phyloP scores from a whole-genome alignment of 257 asterid species.

The Leptodermis oblonga region DNA sequence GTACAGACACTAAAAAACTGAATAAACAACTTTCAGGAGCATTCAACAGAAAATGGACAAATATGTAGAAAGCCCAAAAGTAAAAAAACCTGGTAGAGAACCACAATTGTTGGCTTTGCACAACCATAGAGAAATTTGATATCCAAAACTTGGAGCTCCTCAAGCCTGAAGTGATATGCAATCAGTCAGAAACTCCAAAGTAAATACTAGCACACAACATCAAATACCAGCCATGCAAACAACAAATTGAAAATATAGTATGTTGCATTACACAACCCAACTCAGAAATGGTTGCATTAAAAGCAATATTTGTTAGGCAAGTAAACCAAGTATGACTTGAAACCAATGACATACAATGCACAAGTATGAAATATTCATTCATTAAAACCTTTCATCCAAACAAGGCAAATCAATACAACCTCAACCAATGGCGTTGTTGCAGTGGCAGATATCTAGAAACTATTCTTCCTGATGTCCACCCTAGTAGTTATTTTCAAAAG shows the following conservation, averaged over 20 bases:
- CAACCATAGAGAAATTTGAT: slow-evolving; percentile 89
- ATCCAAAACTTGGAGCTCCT: slow-evolving; percentile 95
- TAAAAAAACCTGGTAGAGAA: slow-evolving; percentile 71
- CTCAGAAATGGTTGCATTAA: background rate
- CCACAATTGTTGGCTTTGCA: slow-evolving; percentile 83
- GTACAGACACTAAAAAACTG: background rate
- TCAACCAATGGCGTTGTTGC: background rate
- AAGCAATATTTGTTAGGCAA: background rate
- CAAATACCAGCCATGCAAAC: background rate
- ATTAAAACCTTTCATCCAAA: background rate
- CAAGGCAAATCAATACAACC: background rate
- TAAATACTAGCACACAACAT: background rate
- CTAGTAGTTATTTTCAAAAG: too few relatives aligned
- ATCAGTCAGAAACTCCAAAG: slow-evolving; percentile 18
- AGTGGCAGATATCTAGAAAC: background rate
- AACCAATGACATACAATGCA: background rate
- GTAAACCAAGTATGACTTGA: background rate
- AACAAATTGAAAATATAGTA: background rate
- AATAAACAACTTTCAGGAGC: background rate
- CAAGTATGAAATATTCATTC: background rate
- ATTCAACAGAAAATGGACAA: slow-evolving; percentile 1
- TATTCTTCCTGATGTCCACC: background rate
- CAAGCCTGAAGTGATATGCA: slow-evolving; percentile 53
- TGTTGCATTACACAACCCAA: background rate
- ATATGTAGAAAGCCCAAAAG: background rate